Evolutionary conservation across 306 rosid genomes (phyloP).

Genomic region (Argentina anserina): DNA sequence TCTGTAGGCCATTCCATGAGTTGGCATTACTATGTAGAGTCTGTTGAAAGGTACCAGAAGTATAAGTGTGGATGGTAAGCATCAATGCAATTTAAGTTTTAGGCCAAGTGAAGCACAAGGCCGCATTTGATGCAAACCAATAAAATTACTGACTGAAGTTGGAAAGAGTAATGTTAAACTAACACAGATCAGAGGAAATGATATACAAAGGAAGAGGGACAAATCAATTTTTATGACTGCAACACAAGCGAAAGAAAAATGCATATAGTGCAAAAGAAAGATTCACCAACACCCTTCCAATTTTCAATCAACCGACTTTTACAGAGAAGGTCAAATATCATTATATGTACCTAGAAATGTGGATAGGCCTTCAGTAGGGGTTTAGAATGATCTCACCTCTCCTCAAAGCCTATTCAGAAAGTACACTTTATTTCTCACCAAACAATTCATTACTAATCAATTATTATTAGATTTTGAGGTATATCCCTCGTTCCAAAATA

Average conservation of each 20-base stretch:
- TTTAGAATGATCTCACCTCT: neutral
- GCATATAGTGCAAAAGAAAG: neutral
- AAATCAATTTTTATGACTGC: neutral
- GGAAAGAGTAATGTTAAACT: neutral
- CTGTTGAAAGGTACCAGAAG: neutral
- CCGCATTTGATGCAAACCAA: neutral
- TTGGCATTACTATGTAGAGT: constrained; percentile 4
- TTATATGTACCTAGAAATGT: neutral
- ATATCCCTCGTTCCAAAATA: neutral
- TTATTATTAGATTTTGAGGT: neutral
- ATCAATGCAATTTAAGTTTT: constrained; percentile 18
- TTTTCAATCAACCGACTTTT: neutral
- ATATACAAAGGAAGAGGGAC: neutral
- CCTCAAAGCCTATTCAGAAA: neutral
- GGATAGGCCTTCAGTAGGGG: neutral
- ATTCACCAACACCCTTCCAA: neutral
- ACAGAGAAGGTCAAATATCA: neutral
- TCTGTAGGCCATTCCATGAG: constrained; percentile 10
- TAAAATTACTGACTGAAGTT: neutral
- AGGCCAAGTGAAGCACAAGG: constrained; percentile 4
- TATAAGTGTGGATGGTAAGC: constrained; percentile 4
- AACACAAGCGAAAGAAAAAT: neutral
- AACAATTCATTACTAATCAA: neutral
- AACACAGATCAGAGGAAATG: neutral
- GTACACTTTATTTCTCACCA: neutral